phyloP scores from a whole-genome alignment of 176 grass and related monocot genomes.

The Oryza rufipogon region DNA sequence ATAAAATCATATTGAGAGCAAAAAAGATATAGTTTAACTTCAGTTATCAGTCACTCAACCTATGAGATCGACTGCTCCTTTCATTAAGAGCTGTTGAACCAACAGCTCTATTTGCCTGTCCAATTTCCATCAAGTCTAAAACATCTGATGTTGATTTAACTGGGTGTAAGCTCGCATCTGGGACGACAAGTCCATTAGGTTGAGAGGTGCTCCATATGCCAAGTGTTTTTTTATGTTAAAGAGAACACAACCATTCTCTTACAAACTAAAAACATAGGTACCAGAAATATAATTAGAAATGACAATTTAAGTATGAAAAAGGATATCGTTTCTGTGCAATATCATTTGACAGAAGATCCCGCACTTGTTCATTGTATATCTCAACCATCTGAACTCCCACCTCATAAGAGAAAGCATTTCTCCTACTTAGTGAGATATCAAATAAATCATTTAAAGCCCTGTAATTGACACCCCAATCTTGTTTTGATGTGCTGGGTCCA shows the following conservation, averaged over 20 bases:
- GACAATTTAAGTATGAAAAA: constrained; percentile 17
- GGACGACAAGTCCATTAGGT: constrained; percentile 84
- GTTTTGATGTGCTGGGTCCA: constrained; percentile 79
- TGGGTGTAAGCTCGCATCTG: constrained; percentile 79
- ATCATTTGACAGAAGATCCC: constrained; percentile 87
- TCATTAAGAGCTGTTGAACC: constrained; percentile 92
- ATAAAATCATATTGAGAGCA: constrained; percentile 9
- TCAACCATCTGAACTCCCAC: constrained; percentile 98
- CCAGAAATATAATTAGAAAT: neutral
- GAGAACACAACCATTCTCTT: constrained; percentile 7
- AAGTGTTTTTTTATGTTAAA: constrained; percentile 65
- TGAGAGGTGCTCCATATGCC: constrained; percentile 93
- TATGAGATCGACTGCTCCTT: constrained; percentile 95
- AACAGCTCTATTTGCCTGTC: constrained; percentile 84
- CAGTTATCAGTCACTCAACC: constrained; percentile 43
- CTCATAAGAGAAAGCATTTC: constrained; percentile 82
- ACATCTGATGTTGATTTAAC: constrained; percentile 94
- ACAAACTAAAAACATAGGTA: neutral
- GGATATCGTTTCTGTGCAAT: constrained; percentile 97
- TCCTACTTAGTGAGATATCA: constrained; percentile 85
- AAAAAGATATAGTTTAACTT: neutral
- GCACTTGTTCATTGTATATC: constrained; percentile 99
- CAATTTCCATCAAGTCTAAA: constrained; percentile 91
- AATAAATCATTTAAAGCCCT: constrained; percentile 95
- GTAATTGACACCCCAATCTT: constrained; percentile 98